Evolutionary conservation across 2,329 filamentous ascomycete genomes (phyloP).

Genomic region (Hirsutella thompsonii): DNA sequence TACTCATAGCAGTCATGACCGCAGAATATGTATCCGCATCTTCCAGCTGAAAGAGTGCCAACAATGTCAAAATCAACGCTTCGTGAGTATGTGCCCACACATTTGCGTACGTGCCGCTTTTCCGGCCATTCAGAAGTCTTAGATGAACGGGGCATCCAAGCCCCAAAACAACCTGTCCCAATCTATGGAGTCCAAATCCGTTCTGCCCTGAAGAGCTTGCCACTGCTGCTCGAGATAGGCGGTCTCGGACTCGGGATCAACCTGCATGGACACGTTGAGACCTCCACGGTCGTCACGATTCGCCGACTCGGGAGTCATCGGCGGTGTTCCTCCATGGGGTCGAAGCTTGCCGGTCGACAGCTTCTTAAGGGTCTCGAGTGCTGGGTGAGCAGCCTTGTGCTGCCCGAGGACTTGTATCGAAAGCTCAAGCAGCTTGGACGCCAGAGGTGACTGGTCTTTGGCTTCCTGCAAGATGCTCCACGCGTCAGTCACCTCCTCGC

Average conservation of each 20-base stretch:
- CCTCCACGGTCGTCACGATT: slow-evolving; percentile 6
- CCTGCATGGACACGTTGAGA: slow-evolving; percentile 2
- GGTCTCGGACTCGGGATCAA: slow-evolving; percentile 4
- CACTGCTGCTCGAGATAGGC: slow-evolving; percentile 13
- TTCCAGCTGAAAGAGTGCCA: too few species aligned
- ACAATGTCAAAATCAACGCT: too few species aligned
- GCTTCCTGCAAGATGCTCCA: slow-evolving; percentile 21
- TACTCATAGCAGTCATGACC: too few species aligned
- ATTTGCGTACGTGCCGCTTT: too few species aligned
- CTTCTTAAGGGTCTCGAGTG: slow-evolving; percentile 9
- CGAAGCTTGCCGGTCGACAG: slow-evolving; percentile 2
- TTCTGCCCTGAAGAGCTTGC: slow-evolving; percentile 13
- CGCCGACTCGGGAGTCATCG: slow-evolving; percentile 17
- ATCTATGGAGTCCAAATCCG: slow-evolving; percentile 21
- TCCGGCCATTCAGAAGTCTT: too few species aligned
- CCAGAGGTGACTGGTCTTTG: slow-evolving; percentile 14
- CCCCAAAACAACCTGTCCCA: slow-evolving; percentile 22
- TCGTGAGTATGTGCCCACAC: too few species aligned
- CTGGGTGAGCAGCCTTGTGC: slow-evolving; percentile 13
- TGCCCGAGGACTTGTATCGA: slow-evolving; percentile 18
- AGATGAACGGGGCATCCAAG: slow-evolving; percentile 20
- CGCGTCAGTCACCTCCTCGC: slow-evolving; percentile 14
- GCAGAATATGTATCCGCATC: too few species aligned
- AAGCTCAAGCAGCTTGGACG: slow-evolving; percentile 17
- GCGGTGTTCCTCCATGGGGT: slow-evolving; percentile 5